These are phyloP conservation scores for Cladosporium sp. DNA, from an alignment of 2,329 filamentous ascomycete genomes.

Conservation along the genomic window DNA sequence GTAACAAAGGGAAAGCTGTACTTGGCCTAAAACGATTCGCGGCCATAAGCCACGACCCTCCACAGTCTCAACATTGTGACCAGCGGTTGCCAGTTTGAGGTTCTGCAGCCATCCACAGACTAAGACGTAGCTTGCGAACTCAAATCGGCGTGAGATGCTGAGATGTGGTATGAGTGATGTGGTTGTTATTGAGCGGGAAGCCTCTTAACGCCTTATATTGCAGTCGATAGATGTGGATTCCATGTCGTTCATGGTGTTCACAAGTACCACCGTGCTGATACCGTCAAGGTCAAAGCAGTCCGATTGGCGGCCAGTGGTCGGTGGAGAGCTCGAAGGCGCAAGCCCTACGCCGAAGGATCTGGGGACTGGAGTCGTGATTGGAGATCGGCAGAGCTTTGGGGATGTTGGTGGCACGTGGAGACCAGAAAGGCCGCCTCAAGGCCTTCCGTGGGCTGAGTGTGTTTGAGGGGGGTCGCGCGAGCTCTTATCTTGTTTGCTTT, in stretches of 20 bases:
- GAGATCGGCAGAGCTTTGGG: background rate
- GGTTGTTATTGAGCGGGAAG: background rate
- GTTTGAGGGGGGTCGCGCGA: background rate
- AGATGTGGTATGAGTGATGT: background rate
- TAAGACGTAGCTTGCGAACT: background rate
- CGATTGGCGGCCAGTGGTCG: conserved; percentile 2
- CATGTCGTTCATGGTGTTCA: background rate
- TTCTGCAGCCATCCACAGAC: background rate
- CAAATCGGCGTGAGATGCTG: background rate
- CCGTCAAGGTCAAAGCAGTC: background rate
- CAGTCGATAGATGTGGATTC: background rate
- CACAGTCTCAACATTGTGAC: background rate
- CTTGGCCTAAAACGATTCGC: background rate
- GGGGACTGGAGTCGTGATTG: background rate
- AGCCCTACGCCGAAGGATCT: conserved; percentile 1
- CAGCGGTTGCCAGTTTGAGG: conserved; percentile 1
- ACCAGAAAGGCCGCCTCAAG: background rate
- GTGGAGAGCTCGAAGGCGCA: background rate
- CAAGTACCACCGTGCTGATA: background rate
- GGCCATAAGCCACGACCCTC: background rate
- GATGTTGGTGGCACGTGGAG: background rate
- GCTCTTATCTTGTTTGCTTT: background rate
- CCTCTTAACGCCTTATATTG: background rate
- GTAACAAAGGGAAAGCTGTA: background rate
- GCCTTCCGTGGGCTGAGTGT: background rate